phyloP scores from a whole-genome alignment of 306 rosid species.

The Argentina anserina region DNA sequence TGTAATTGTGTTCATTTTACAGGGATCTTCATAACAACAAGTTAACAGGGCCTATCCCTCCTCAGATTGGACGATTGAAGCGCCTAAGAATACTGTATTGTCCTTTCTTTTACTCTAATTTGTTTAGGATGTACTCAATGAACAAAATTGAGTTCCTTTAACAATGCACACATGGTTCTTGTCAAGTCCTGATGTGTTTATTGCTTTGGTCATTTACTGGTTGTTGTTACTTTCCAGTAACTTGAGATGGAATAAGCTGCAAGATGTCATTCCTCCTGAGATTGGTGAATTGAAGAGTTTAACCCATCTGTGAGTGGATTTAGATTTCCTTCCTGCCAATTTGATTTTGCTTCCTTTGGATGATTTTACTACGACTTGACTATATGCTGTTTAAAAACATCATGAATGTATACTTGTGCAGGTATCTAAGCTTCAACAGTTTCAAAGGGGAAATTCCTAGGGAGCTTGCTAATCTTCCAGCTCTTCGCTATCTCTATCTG shows the following conservation, averaged over 20 bases:
- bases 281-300: slow-evolving; percentile 93
- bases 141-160: not conserved
- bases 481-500: slow-evolving; percentile 87
- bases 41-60: slow-evolving; percentile 97
- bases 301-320: slow-evolving; percentile 81
- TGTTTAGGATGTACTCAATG: not conserved
- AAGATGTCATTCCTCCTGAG: slow-evolving; percentile 93
- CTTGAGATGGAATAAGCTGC: slow-evolving; percentile 98
- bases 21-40: slow-evolving; percentile 98
- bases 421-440: slow-evolving; percentile 92
- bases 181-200: not conserved
- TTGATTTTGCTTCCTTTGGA: slow-evolving; percentile 2
- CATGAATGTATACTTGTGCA: slow-evolving; percentile 24
- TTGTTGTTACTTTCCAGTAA: slow-evolving; percentile 46
- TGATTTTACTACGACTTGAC: not conserved
- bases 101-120: slow-evolving; percentile 12
- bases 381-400: slow-evolving; percentile 3
- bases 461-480: slow-evolving; percentile 92
- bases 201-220: not conserved
- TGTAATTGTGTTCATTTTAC: slow-evolving; percentile 26
- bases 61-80: slow-evolving; percentile 93
- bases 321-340: slow-evolving; percentile 9
- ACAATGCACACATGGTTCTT: not conserved
- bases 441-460: slow-evolving; percentile 95
- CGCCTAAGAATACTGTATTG: slow-evolving; percentile 85